These are phyloP conservation scores for Leccinum boreale DNA, from an alignment of 768 basidiomycete genomes.

Conservation along the genomic window DNA sequence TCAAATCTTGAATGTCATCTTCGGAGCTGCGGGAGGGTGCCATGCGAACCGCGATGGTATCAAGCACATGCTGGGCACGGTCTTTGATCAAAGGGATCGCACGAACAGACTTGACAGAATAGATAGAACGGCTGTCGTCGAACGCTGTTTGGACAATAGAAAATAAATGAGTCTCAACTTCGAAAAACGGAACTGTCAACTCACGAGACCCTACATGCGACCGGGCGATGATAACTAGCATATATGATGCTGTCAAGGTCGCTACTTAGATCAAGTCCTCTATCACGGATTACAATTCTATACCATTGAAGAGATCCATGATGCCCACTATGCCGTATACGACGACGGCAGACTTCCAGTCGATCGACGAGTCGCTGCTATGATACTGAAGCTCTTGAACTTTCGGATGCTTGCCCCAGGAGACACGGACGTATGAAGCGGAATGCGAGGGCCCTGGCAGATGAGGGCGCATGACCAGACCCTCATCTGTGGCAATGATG, in stretches of 20 bases:
- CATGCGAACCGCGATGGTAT: slow-evolving; percentile 52
- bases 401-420: slow-evolving; percentile 56
- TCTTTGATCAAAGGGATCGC: slow-evolving; percentile 72
- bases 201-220: slow-evolving; percentile 63
- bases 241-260: slow-evolving; percentile 57
- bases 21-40: slow-evolving; percentile 43
- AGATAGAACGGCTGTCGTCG: slow-evolving; percentile 57
- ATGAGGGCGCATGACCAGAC: slow-evolving; percentile 67
- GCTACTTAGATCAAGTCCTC: slow-evolving; percentile 11
- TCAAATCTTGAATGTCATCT: slow-evolving; percentile 20
- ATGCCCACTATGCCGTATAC: slow-evolving; percentile 78
- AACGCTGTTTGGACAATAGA: slow-evolving; percentile 48
- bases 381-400: slow-evolving; percentile 48
- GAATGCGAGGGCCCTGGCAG: slow-evolving; percentile 27
- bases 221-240: slow-evolving; percentile 68
- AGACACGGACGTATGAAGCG: slow-evolving; percentile 43
- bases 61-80: slow-evolving; percentile 52
- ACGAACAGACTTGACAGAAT: slow-evolving; percentile 62
- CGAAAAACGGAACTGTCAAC: slow-evolving; percentile 26
- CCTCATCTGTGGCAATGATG: slow-evolving; percentile 54
- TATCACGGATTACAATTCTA: neutral
- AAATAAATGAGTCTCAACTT: slow-evolving; percentile 5
- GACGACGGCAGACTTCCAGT: slow-evolving; percentile 57
- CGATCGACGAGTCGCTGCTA: slow-evolving; percentile 32
- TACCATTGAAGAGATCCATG: slow-evolving; percentile 70